These are phyloP conservation scores for Endotrypanum monterogeii DNA, from an alignment of 208 protist genomes.

Conservation along the genomic window DNA sequence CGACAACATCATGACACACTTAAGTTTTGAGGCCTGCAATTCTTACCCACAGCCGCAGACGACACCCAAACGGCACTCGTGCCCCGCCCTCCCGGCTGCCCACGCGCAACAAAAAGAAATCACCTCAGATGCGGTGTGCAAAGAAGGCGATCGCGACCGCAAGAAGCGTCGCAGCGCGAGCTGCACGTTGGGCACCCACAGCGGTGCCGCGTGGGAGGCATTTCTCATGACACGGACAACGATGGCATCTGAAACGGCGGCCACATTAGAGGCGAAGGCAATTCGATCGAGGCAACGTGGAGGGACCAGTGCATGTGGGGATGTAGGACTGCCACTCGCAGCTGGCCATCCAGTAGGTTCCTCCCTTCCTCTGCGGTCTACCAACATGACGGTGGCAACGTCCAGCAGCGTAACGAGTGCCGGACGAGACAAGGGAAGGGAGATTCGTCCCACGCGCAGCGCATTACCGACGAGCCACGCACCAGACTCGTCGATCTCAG, in stretches of 20 bases:
- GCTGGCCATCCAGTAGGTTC: constrained; percentile 1
- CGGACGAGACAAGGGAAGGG: background rate
- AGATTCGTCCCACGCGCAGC: background rate
- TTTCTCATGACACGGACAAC: background rate
- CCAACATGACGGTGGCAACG: constrained; percentile 1
- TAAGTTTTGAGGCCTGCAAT: background rate
- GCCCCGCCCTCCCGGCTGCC: background rate
- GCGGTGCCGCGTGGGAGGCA: background rate
- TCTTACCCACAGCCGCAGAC: background rate
- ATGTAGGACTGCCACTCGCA: background rate
- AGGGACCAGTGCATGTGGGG: background rate
- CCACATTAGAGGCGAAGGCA: background rate
- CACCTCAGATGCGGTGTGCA: background rate
- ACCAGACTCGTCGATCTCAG: background rate
- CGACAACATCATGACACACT: background rate
- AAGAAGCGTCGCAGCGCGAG: background rate
- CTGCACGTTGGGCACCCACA: background rate
- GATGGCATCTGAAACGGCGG: background rate
- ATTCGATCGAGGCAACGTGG: background rate
- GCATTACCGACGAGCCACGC: background rate
- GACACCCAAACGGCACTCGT: background rate
- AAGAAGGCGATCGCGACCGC: background rate
- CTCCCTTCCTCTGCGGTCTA: background rate
- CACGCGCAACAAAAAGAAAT: background rate
- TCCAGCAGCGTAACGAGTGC: background rate